These are phyloP conservation scores for Citrus trifoliata DNA, from an alignment of 345 rosid genomes.

Conservation along the genomic window DNA sequence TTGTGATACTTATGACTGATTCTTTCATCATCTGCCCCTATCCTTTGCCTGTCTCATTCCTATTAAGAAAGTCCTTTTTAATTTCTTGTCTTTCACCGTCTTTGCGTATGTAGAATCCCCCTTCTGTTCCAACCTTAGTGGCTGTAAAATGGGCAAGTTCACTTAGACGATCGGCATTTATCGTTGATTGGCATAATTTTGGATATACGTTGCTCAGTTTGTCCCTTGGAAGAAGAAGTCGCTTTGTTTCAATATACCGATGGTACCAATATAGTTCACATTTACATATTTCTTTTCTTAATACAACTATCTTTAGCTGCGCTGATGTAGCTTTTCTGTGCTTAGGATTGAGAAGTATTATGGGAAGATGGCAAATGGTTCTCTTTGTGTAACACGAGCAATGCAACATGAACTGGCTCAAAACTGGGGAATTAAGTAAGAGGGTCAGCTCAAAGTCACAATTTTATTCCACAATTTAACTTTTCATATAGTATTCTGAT, in stretches of 20 bases:
- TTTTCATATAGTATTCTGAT: conserved; percentile 4
- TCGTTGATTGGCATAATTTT: conserved; percentile 97
- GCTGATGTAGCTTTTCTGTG: conserved; percentile 9
- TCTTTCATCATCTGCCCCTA: not conserved
- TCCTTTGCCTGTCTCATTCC: not conserved
- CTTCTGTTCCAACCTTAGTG: conserved; percentile 84
- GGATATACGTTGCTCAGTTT: conserved; percentile 91
- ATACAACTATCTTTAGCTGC: not conserved
- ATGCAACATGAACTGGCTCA: conserved; percentile 98
- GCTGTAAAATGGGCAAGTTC: conserved; percentile 95
- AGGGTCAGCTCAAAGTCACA: conserved; percentile 22
- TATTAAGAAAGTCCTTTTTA: not conserved
- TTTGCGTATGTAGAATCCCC: conserved; percentile 71
- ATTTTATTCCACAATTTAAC: conserved; percentile 8
- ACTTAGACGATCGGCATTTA: conserved; percentile 60
- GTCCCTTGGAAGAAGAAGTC: conserved; percentile 80
- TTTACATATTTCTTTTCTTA: not conserved
- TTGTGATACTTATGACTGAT: not conserved
- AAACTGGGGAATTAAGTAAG: conserved; percentile 95
- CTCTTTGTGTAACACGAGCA: conserved; percentile 86
- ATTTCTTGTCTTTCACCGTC: not conserved
- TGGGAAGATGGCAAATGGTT: conserved; percentile 84
- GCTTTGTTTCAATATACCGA: conserved; percentile 69
- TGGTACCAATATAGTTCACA: conserved; percentile 47
- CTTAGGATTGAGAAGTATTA: conserved; percentile 77